Evolutionary conservation across 371 early-diverging fungal species (phyloP).

Genomic region (Mortierella sp.): DNA sequence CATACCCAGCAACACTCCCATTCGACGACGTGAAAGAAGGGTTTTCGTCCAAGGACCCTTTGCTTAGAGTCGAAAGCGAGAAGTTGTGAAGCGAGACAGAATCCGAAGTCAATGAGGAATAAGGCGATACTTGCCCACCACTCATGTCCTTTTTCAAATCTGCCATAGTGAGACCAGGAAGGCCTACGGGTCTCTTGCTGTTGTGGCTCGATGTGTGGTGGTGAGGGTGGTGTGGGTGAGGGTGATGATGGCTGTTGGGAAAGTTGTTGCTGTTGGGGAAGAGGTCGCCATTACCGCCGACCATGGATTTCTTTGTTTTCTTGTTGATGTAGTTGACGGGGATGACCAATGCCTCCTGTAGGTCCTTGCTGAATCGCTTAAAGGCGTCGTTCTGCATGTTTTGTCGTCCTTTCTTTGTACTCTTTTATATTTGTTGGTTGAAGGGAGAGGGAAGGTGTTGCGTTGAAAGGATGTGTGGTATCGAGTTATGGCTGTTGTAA

Average conservation of each 20-base stretch:
- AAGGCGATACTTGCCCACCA: not conserved
- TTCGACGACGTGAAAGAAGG: constrained; percentile 39
- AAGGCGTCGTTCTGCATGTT: constrained; percentile 50
- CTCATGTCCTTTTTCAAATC: not conserved
- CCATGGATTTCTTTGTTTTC: constrained; percentile 6
- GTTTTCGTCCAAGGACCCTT: constrained; percentile 42
- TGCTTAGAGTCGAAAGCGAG: constrained; percentile 39
- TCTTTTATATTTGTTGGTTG: not conserved
- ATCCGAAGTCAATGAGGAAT: constrained; percentile 2
- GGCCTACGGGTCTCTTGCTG: not conserved
- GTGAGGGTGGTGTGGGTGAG: not conserved
- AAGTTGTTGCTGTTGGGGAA: constrained; percentile 1
- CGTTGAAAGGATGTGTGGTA: not conserved
- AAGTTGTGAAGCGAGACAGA: constrained; percentile 36
- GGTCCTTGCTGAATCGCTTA: constrained; percentile 22
- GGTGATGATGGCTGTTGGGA: constrained; percentile 6
- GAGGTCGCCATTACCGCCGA: not conserved
- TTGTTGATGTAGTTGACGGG: constrained; percentile 45
- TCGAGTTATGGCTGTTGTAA: not conserved
- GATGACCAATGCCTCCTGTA: constrained; percentile 33
- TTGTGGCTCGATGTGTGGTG: not conserved
- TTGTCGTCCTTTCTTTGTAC: not conserved
- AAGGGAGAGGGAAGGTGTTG: not conserved
- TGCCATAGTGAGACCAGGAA: constrained; percentile 5
- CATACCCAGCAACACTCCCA: constrained; percentile 17